Evolutionary conservation across 2,329 filamentous ascomycete genomes (phyloP).

Genomic region (Hirsutella thompsonii): DNA sequence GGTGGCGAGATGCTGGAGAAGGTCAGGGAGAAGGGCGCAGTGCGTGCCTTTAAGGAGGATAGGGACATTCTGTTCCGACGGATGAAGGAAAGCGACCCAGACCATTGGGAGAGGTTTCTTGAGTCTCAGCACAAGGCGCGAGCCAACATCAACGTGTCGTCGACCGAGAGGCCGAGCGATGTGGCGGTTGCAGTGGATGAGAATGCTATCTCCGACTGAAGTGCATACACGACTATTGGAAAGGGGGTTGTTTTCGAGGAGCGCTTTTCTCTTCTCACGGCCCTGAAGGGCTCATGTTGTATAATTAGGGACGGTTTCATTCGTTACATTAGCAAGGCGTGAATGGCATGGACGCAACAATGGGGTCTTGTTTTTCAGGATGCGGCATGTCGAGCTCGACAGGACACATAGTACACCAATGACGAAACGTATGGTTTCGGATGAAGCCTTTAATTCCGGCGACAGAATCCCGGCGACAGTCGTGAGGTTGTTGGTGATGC

Average conservation of each 20-base stretch:
- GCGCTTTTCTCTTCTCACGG: not conserved
- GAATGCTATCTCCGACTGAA: constrained; percentile 27
- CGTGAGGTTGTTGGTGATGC: too few relatives aligned
- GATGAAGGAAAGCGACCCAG: constrained; percentile 48
- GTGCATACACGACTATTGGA: not conserved
- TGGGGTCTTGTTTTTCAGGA: too few relatives aligned
- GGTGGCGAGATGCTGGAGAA: constrained; percentile 45
- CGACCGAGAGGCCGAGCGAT: constrained; percentile 12
- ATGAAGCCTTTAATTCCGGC: too few relatives aligned
- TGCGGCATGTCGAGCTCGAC: too few relatives aligned
- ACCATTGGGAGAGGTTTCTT: constrained; percentile 50
- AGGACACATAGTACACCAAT: too few relatives aligned
- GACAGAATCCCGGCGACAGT: too few relatives aligned
- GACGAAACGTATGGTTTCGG: too few relatives aligned
- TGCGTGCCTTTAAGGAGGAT: constrained; percentile 48
- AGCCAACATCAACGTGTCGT: constrained; percentile 31
- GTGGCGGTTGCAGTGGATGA: constrained; percentile 17
- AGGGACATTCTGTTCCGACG: constrained; percentile 33
- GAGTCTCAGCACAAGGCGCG: constrained; percentile 48
- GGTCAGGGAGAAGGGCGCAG: constrained; percentile 43
- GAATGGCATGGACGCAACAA: too few relatives aligned
- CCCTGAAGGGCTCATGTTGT: constrained; percentile 4
- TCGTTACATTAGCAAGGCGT: too few relatives aligned
- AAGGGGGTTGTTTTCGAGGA: not conserved
- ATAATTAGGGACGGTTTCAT: too few relatives aligned